These are phyloP conservation scores for Chamaecrista fasciculata DNA, from an alignment of 306 rosid species.

Conservation along the genomic window DNA sequence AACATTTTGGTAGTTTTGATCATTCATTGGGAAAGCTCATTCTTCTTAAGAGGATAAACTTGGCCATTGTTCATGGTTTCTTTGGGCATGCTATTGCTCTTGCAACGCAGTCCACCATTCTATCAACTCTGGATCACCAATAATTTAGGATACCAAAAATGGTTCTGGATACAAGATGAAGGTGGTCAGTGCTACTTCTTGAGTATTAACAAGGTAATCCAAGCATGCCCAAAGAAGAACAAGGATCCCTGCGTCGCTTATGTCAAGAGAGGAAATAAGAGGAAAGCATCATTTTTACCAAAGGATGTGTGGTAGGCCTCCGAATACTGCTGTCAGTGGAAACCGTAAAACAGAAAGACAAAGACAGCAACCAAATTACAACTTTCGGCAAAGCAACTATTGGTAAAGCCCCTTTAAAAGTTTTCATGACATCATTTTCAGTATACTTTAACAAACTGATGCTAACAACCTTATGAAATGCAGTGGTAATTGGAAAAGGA, in stretches of 20 bases:
- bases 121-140: no score
- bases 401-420: conserved; percentile 6
- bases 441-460: no score
- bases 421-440: no score
- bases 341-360: neutral
- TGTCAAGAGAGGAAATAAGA: conserved; percentile 28
- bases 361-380: neutral
- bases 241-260: conserved; percentile 15
- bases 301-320: conserved; percentile 25
- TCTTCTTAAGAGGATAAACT: conserved; percentile 26
- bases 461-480: conserved; percentile 13
- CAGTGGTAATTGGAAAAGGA: conserved; percentile 31
- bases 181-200: conserved; percentile 29
- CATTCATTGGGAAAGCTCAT: conserved; percentile 18
- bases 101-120: neutral
- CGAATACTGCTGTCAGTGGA: conserved; percentile 26
- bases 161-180: neutral
- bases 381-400: conserved; percentile 26
- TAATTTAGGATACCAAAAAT: neutral
- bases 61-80: conserved; percentile 25
- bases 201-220: conserved; percentile 24
- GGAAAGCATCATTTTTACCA: conserved; percentile 33
- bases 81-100: neutral
- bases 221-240: conserved; percentile 1
- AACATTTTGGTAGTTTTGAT: neutral